These are phyloP conservation scores for Meyerozyma sp. DNA, from an alignment of 1,139 yeast genomes.

Conservation along the genomic window DNA sequence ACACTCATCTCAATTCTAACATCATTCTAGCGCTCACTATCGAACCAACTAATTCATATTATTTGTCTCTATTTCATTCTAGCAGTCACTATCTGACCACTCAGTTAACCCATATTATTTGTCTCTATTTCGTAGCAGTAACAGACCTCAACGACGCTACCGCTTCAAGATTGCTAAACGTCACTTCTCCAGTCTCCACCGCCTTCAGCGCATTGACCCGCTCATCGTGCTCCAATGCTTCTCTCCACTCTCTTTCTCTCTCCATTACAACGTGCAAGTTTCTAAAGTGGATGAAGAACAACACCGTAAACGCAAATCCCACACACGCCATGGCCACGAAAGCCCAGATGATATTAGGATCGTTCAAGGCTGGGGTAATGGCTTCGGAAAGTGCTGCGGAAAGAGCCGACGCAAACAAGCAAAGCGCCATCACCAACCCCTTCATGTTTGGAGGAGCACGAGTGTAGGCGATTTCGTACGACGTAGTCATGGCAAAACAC, in stretches of 20 bases:
- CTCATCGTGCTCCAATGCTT: constrained; percentile 7
- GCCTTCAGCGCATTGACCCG: not conserved
- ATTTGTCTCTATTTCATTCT: no score
- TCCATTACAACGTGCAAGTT: constrained; percentile 51
- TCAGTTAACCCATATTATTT: not conserved
- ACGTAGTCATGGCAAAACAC: constrained; percentile 64
- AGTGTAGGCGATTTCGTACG: constrained; percentile 66
- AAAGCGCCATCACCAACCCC: constrained; percentile 63
- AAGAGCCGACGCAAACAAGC: constrained; percentile 55
- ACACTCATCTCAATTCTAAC: no score
- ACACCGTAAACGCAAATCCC: constrained; percentile 36
- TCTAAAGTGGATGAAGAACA: constrained; percentile 45
- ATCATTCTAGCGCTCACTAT: no score
- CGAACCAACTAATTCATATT: no score
- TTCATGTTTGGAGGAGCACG: constrained; percentile 65
- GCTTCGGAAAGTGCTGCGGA: constrained; percentile 57
- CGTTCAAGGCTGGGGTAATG: constrained; percentile 46
- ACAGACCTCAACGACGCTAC: constrained; percentile 19
- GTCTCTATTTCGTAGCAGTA: constrained; percentile 11
- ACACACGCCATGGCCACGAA: constrained; percentile 47
- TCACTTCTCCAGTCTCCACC: not conserved
- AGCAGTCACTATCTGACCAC: no score
- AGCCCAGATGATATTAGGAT: constrained; percentile 53
- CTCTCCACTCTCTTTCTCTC: constrained; percentile 29
- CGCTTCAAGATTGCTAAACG: constrained; percentile 11